Base-by-base conservation (phyloP, 495 filamentous ascomycete genomes). In the Acidomyces sp. region DNA sequence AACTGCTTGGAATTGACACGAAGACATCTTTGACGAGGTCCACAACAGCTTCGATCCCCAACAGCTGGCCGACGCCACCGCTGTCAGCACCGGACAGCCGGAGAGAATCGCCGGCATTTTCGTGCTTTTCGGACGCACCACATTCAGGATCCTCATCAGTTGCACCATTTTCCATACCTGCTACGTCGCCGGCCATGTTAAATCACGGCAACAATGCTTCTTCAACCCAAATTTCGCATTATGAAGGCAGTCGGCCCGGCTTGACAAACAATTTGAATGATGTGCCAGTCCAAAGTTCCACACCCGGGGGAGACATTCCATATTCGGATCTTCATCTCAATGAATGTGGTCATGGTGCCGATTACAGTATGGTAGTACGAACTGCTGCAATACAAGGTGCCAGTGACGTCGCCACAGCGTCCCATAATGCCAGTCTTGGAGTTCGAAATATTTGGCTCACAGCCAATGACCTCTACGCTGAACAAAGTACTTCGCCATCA, bases 11-110 rank as follows among this genome's bases (percentile, higher is more conserved):
- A 34, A 33, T 49, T 25, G 41, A 49, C 29, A 49, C 46, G 0
- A 44, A 31, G 6, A n/a, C 27, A 16, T 1, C 6, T 2, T 10
- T 32, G 11, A 22, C 17, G 16, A 22, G 34, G 12, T 17, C 43
- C 7, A 12, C 18, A 5, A 16, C 37, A 4, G 37, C 44, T 3
- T 10, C 32, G 1, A 28, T 25, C 2, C 27, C 18, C 25, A 34
- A 25, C 13, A 41, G 46, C 2, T 45, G 34, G 13, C 33, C 32
- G 12, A 49, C 46, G 15, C 46, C 46, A 5, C 46, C 46, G 18
- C 40, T 39, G 23, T 49, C 46, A 6, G 46, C 46, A 12, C 40
- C 39, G 23, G 46, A 49, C 21, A 49, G 46, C 21, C 46, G 46
- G 6, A 28, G 46, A n/a, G 21, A 17, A 5, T 49, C 46, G 23